phyloP scores from a whole-genome alignment of 1,284 basidiomycete species.

The Leccinum solheimii region DNA sequence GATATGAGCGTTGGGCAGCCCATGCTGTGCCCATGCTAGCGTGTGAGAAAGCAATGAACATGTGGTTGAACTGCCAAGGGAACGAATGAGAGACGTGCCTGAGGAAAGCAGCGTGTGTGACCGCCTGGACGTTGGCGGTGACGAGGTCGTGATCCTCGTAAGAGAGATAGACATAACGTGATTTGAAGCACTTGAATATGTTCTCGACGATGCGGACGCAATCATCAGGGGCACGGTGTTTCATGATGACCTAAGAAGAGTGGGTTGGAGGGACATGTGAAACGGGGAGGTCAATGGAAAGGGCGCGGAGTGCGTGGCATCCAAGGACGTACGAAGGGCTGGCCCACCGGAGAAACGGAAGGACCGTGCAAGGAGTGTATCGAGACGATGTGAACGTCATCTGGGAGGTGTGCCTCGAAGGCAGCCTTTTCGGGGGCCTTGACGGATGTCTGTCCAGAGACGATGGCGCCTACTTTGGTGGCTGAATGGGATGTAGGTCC shows the following conservation, averaged over 20 bases:
- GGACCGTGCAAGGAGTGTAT: constrained; percentile 96
- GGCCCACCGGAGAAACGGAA: constrained; percentile 85
- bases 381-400: constrained; percentile 88
- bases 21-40: constrained; percentile 96
- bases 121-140: constrained; percentile 97
- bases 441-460: constrained; percentile 95
- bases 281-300: background rate
- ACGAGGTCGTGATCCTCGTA: constrained; percentile 97
- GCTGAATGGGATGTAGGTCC: constrained; percentile 47
- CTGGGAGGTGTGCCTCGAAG: constrained; percentile 87
- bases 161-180: constrained; percentile 87
- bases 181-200: constrained; percentile 81
- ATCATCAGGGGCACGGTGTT: constrained; percentile 79
- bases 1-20: constrained; percentile 78
- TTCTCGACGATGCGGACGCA: constrained; percentile 80
- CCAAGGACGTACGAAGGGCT: constrained; percentile 73
- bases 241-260: constrained; percentile 79
- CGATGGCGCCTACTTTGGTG: constrained; percentile 90
- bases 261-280: background rate
- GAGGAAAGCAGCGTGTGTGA: constrained; percentile 96
- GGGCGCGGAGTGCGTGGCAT: background rate
- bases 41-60: constrained; percentile 6
- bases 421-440: constrained; percentile 93
- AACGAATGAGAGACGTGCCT: constrained; percentile 52
- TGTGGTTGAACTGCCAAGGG: background rate